These are phyloP conservation scores for Amylostereum chailletii DNA, from an alignment of 1,284 basidiomycete genomes.

Conservation along the genomic window DNA sequence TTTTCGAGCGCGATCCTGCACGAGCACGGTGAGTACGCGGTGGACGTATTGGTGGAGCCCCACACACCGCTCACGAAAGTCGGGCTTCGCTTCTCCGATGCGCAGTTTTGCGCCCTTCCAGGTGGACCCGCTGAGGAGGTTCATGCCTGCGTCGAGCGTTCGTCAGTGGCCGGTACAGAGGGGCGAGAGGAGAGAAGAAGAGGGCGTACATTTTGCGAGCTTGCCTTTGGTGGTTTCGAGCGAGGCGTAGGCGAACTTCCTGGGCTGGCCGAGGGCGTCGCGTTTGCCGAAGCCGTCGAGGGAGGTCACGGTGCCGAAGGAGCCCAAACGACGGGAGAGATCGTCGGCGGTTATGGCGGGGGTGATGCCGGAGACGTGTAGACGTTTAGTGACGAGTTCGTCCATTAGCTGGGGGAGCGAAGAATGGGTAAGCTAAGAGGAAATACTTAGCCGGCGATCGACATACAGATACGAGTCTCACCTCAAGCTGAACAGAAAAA, in stretches of 20 bases:
- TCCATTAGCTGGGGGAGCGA: slow-evolving; percentile 18
- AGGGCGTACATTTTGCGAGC: slow-evolving; percentile 52
- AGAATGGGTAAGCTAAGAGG: not conserved
- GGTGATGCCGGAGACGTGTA: slow-evolving; percentile 70
- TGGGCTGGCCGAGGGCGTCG: slow-evolving; percentile 56
- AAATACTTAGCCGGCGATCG: too few species aligned
- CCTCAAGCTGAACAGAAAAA: too few species aligned
- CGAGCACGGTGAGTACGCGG: too few species aligned
- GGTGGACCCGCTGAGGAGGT: slow-evolving; percentile 64
- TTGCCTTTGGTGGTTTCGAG: slow-evolving; percentile 53
- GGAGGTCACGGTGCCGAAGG: slow-evolving; percentile 59
- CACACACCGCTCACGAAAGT: slow-evolving; percentile 53
- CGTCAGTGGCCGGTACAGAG: not conserved
- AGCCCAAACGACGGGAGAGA: slow-evolving; percentile 46
- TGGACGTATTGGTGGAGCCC: not conserved
- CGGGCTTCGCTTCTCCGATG: slow-evolving; percentile 71
- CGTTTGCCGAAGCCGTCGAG: slow-evolving; percentile 60
- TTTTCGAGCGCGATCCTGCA: slow-evolving; percentile 29
- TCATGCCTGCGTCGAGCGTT: slow-evolving; percentile 45
- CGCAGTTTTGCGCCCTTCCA: slow-evolving; percentile 79
- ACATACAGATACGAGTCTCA: too few species aligned
- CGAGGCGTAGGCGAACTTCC: slow-evolving; percentile 69
- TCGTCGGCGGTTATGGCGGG: slow-evolving; percentile 52
- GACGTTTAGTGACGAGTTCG: slow-evolving; percentile 43
- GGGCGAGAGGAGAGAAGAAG: slow-evolving; percentile 2